Evolutionary conservation across 306 rosid genomes (phyloP).

Genomic region (Sesbania bispinosa): DNA sequence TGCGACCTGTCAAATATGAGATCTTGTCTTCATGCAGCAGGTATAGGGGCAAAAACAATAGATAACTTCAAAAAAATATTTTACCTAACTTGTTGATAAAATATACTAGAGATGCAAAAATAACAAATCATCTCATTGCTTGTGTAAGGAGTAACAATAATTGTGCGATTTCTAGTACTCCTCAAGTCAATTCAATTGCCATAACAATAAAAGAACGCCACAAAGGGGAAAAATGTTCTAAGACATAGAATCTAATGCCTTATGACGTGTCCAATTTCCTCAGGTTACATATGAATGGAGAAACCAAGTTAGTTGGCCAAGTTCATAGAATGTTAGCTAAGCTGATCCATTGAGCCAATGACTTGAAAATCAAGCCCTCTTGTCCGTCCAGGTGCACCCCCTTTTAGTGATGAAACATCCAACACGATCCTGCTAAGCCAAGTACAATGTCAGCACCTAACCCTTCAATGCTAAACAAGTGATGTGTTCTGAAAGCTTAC

Average conservation of each 20-base stretch:
- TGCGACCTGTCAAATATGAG: too few relatives aligned
- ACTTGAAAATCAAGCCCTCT: constrained; percentile 68
- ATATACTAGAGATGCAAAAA: constrained; percentile 17
- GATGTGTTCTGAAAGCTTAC: constrained; percentile 49
- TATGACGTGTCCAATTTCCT: constrained; percentile 2
- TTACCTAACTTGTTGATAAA: background rate
- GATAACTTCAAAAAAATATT: background rate
- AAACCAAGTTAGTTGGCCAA: constrained; percentile 45
- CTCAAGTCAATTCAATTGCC: constrained; percentile 33
- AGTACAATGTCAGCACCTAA: background rate
- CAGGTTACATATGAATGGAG: constrained; percentile 18
- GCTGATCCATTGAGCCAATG: constrained; percentile 37
- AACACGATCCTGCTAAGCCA: constrained; percentile 59
- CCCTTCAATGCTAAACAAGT: background rate
- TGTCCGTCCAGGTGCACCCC: constrained; percentile 91
- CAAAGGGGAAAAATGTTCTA: constrained; percentile 1
- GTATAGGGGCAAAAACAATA: too few relatives aligned
- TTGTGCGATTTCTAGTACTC: constrained; percentile 19
- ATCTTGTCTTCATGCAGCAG: too few relatives aligned
- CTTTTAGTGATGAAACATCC: constrained; percentile 72
- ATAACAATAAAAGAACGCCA: constrained; percentile 39
- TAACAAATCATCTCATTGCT: constrained; percentile 37
- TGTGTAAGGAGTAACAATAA: constrained; percentile 26
- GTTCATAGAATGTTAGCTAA: constrained; percentile 43
- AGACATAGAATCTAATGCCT: constrained; percentile 30